A percentile compares a stretch with the other conserved stretches of the same genome.
Conservation (phyloP, 495 filamentous ascomycete species). For the Lasiosphaeria miniovina region DNA sequence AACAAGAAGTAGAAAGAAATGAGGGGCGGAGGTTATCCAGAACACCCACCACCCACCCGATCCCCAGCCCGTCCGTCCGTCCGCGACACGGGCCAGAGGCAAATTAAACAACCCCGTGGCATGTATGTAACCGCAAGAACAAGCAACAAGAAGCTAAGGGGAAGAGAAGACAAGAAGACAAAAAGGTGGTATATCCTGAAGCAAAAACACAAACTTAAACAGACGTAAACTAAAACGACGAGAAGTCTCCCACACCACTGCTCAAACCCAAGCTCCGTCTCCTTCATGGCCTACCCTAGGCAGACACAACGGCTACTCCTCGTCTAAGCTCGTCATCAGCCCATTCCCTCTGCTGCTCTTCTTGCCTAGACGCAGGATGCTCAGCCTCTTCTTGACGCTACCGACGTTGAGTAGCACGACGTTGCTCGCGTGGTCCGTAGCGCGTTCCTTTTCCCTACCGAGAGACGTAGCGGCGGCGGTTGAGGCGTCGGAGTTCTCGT, state of each 20-base stretch:
- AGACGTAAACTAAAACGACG: not conserved
- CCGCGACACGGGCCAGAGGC: not conserved
- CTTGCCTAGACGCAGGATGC: slow-evolving; percentile 61
- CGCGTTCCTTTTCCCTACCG: slow-evolving; percentile 15
- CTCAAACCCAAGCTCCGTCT: not conserved
- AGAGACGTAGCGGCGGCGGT: not conserved
- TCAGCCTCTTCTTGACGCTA: slow-evolving; percentile 68
- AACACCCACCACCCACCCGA: not conserved
- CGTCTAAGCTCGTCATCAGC: slow-evolving; percentile 46
- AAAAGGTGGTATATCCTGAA: slow-evolving; percentile 13
- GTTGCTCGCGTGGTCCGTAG: not conserved
- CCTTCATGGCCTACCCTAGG: not conserved
- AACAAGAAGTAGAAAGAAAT: not conserved
- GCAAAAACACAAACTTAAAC: not conserved
- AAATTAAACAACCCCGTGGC: not conserved
- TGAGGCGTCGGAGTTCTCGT: slow-evolving; percentile 13
- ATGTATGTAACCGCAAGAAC: not conserved
- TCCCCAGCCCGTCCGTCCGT: not conserved
- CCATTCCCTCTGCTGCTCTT: slow-evolving; percentile 57
- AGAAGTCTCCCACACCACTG: not conserved
- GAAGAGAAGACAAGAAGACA: slow-evolving; percentile 1
- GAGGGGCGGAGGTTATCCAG: not conserved
- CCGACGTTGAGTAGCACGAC: slow-evolving; percentile 4
- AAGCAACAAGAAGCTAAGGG: not conserved
- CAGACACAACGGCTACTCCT: slow-evolving; percentile 19